Base-by-base conservation (phyloP, 495 filamentous ascomycete genomes). In the Daldinia loculata region DNA sequence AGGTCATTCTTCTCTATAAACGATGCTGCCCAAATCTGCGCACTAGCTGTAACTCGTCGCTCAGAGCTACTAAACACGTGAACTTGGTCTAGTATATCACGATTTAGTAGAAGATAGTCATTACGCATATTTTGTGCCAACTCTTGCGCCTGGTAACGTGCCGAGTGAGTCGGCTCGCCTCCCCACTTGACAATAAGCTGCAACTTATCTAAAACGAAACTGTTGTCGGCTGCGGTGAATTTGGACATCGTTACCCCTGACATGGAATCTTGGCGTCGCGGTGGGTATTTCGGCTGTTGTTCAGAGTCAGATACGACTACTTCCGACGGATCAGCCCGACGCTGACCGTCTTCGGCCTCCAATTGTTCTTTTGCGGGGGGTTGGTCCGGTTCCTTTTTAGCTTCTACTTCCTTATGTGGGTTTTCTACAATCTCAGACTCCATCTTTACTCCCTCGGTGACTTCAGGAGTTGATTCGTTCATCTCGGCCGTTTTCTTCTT, bases 101-200 rank as follows among this genome's bases (percentile, higher is more conserved):
- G 89, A 74, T 99, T 99, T 89, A 99, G 92, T 61, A 99, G 82
- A 53, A 95, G 87, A 36, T 98, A 82, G 80, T 99, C 95, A 78
- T 97, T 97, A 39, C 96, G 89, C 90, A 98, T 97, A 74, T 92
- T 97, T 74, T 95, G 87, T 24, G 95, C 95, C 6, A 98, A 85
- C 70, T 99, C 96, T 74, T 97, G 94, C 0, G 94, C 87, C 79
- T 99, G 95, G 74, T 99, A 98, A 41, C 96, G 89, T 17, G 95
- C 96, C 15, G 95, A 96, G 80, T 99, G 96, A 1, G 95, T 99
- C 36, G 96, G 95, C 79, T 99, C 95, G 19, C 95, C 95, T 68
- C 95, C 96, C 96, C 95, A 99, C 75, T 99, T 99, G 77, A 99
- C 95, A 52, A 99, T 95, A 58, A 99, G 87, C 77, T 99, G 95